Evolutionary conservation across 306 rosid species (phyloP).

Genomic region (Argentina anserina): DNA sequence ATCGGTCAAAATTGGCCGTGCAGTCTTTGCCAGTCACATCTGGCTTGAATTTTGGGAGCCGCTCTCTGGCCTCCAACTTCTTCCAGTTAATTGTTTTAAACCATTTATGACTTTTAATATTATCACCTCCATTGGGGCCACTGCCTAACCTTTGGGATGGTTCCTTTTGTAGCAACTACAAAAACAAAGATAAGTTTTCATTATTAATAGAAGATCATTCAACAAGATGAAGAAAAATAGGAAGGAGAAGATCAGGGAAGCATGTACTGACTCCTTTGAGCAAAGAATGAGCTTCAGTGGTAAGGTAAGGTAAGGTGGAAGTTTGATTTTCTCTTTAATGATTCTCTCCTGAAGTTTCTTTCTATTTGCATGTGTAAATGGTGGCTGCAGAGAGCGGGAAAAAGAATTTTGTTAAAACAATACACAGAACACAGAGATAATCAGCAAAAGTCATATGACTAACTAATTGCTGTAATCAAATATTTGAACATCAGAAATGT

Average conservation of each 20-base stretch:
- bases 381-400: conserved; percentile 61
- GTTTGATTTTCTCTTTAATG: conserved; percentile 82
- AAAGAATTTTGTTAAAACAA: background rate
- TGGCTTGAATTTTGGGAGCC: conserved; percentile 80
- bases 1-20: conserved; percentile 78
- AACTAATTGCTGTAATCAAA: background rate
- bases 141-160: conserved; percentile 71
- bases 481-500: background rate
- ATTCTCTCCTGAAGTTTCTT: conserved; percentile 95
- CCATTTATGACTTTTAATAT: conserved; percentile 81
- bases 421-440: background rate
- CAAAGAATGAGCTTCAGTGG: conserved; percentile 80
- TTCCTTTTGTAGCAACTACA: conserved; percentile 85
- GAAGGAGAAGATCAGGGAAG: conserved; percentile 2
- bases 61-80: conserved; percentile 81
- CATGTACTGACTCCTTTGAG: conserved; percentile 80
- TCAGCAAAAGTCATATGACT: background rate
- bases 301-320: conserved; percentile 73
- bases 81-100: conserved; percentile 79
- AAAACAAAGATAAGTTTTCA: conserved; percentile 10
- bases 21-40: conserved; percentile 80
- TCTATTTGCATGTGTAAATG: conserved; percentile 69
- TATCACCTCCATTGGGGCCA: conserved; percentile 75
- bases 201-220: background rate
- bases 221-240: background rate